A percentile compares a stretch with the other conserved stretches of the same genome.
phyloP scores from a whole-genome alignment of 2,329 filamentous ascomycete species.

The Dryadomyces quercus-mongolicae region DNA sequence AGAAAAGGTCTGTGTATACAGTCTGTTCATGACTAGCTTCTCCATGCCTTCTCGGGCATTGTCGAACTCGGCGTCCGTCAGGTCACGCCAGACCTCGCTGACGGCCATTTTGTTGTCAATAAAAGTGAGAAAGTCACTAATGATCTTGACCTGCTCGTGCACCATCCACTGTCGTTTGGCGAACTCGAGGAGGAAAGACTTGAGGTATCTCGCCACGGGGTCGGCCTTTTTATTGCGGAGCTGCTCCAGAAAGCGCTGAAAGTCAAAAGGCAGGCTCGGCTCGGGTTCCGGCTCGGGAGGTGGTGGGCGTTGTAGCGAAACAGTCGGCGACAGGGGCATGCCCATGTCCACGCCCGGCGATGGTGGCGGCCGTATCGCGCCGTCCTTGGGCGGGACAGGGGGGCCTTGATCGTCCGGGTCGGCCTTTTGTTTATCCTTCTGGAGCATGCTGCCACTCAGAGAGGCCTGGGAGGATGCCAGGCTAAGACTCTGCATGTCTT shows the following conservation, averaged over 20 bases:
- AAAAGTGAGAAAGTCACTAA: slow-evolving; percentile 89
- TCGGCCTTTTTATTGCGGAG: slow-evolving; percentile 95
- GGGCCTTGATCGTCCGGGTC: slow-evolving; percentile 30
- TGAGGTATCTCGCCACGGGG: slow-evolving; percentile 87
- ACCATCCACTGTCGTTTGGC: slow-evolving; percentile 99
- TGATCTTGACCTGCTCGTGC: slow-evolving; percentile 98
- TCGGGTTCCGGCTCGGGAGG: slow-evolving; percentile 69
- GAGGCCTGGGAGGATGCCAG: slow-evolving; percentile 27
- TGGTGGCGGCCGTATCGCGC: slow-evolving; percentile 15
- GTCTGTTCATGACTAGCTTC: slow-evolving; percentile 95
- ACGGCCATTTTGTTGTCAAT: slow-evolving; percentile 97
- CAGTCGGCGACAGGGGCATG: slow-evolving; percentile 32
- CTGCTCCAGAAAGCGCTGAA: slow-evolving; percentile 93
- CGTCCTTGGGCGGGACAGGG: slow-evolving; percentile 48
- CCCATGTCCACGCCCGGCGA: slow-evolving; percentile 10
- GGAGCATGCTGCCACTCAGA: slow-evolving; percentile 12
- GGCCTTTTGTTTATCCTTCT: slow-evolving; percentile 15
- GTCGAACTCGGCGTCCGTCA: slow-evolving; percentile 94
- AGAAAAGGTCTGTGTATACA: slow-evolving; percentile 94
- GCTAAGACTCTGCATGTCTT: slow-evolving; percentile 31
- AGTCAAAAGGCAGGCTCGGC: slow-evolving; percentile 83
- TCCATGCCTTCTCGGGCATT: slow-evolving; percentile 99
- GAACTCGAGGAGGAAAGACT: slow-evolving; percentile 90
- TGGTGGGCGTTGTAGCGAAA: slow-evolving; percentile 48
- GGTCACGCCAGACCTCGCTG: slow-evolving; percentile 92